Evolutionary conservation across 192 early-diverging fungal species (phyloP).

Genomic region (Podila horticola): DNA sequence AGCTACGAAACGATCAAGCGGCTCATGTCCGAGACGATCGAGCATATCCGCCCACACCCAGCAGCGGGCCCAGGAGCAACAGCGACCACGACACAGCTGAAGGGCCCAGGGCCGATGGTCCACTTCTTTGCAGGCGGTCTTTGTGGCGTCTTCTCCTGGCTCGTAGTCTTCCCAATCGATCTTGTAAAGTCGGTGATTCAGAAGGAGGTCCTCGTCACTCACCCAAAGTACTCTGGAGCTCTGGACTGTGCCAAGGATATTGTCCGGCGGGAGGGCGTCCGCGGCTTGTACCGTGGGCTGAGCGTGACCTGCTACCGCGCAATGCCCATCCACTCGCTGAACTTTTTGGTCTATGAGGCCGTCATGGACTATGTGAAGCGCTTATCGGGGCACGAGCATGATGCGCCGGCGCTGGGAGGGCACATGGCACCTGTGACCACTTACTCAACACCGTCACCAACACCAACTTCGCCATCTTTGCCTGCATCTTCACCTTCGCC

Average conservation of each 20-base stretch:
- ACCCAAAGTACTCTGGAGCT: slow-evolving; percentile 53
- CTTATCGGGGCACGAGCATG: slow-evolving; percentile 35
- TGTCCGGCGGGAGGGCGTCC: slow-evolving; percentile 60
- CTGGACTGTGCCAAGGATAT: slow-evolving; percentile 63
- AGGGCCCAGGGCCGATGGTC: slow-evolving; percentile 68
- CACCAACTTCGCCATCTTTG: not conserved
- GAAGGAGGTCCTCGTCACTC: slow-evolving; percentile 70
- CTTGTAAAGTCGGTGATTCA: slow-evolving; percentile 81
- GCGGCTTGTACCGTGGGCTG: slow-evolving; percentile 77
- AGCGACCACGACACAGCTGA: slow-evolving; percentile 9
- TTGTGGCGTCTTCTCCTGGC: slow-evolving; percentile 82
- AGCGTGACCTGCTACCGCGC: slow-evolving; percentile 80
- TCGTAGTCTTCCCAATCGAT: slow-evolving; percentile 82
- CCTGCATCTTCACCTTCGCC: not conserved
- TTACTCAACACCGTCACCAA: not conserved
- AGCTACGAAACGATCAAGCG: slow-evolving; percentile 72
- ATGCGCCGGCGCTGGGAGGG: slow-evolving; percentile 10
- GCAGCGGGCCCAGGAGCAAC: slow-evolving; percentile 21
- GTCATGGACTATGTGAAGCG: slow-evolving; percentile 49
- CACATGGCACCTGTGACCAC: not conserved
- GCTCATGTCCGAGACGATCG: slow-evolving; percentile 55
- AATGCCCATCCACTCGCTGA: slow-evolving; percentile 85
- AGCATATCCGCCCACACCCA: slow-evolving; percentile 40
- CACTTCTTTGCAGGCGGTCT: slow-evolving; percentile 82
- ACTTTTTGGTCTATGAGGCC: slow-evolving; percentile 82